These are phyloP conservation scores for Mycena chlorophos DNA, from an alignment of 768 basidiomycete species.

Conservation along the genomic window DNA sequence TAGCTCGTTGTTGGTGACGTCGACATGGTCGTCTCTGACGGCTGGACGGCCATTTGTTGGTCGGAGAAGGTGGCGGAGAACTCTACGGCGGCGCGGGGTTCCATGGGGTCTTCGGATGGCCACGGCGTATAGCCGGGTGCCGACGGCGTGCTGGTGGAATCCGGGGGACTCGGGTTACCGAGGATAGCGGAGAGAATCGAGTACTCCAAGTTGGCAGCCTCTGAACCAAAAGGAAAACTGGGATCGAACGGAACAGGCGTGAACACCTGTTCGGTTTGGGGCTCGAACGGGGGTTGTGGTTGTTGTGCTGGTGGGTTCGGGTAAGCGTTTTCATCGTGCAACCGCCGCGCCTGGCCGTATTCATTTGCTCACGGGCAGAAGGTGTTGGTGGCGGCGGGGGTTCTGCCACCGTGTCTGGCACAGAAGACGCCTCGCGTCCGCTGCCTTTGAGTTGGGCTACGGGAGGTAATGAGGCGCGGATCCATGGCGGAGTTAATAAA, in stretches of 20 bases:
- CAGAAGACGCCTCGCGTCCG: conserved; percentile 42
- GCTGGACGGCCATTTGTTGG: conserved; percentile 37
- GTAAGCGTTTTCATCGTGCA: conserved; percentile 8
- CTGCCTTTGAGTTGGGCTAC: conserved; percentile 42
- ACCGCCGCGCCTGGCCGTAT: neutral
- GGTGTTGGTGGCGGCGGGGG: conserved; percentile 29
- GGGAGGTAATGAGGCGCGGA: neutral
- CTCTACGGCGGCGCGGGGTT: conserved; percentile 13
- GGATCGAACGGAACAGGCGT: conserved; percentile 57
- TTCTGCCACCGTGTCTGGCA: conserved; percentile 31
- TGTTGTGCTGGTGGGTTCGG: conserved; percentile 29
- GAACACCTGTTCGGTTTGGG: conserved; percentile 63
- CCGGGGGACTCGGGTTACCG: conserved; percentile 67
- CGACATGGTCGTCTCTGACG: conserved; percentile 34
- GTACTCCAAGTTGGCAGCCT: conserved; percentile 93
- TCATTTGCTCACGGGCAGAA: conserved; percentile 23
- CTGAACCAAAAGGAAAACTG: conserved; percentile 73
- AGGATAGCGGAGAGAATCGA: conserved; percentile 91
- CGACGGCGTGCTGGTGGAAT: conserved; percentile 41
- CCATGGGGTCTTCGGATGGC: conserved; percentile 38
- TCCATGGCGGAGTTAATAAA: conserved; percentile 28
- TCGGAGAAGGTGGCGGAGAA: conserved; percentile 24
- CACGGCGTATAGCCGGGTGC: conserved; percentile 43
- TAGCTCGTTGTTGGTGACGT: conserved; percentile 41
- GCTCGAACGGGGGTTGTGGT: conserved; percentile 40